phyloP scores from a whole-genome alignment of 1,139 yeast genomes.

The Candida sp. region DNA sequence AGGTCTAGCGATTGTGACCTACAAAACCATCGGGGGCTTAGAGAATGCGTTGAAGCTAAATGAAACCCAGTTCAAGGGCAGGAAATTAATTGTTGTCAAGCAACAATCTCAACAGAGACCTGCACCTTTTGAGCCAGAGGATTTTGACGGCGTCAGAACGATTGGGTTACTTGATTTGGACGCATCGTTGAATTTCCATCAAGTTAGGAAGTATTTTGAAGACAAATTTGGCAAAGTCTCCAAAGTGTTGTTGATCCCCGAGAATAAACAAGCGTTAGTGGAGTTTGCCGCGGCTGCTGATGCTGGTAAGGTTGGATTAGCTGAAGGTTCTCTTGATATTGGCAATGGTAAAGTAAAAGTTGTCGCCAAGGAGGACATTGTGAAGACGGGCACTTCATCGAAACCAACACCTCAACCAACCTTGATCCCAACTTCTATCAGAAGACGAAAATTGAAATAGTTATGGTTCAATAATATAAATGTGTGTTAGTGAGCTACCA shows the following conservation, averaged over 20 bases:
- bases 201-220: slow-evolving; percentile 35
- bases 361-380: slow-evolving; percentile 6
- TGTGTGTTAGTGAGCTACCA: neutral
- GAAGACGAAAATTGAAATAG: slow-evolving; percentile 7
- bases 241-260: slow-evolving; percentile 51
- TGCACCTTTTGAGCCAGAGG: slow-evolving; percentile 25
- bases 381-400: slow-evolving; percentile 18
- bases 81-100: slow-evolving; percentile 44
- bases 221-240: slow-evolving; percentile 38
- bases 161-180: slow-evolving; percentile 51
- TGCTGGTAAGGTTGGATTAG: slow-evolving; percentile 62
- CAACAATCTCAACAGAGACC: slow-evolving; percentile 26
- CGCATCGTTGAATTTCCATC: slow-evolving; percentile 48
- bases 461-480: neutral
- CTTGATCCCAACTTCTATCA: slow-evolving; percentile 11
- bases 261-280: slow-evolving; percentile 54
- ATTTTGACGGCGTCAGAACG: slow-evolving; percentile 32
- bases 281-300: slow-evolving; percentile 49
- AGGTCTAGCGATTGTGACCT: slow-evolving; percentile 64
- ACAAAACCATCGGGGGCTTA: slow-evolving; percentile 40
- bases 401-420: slow-evolving; percentile 28
- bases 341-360: slow-evolving; percentile 9
- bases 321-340: slow-evolving; percentile 8
- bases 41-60: slow-evolving; percentile 42
- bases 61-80: slow-evolving; percentile 38